These are phyloP conservation scores for Penicillium janthinellum DNA, from an alignment of 2,329 filamentous ascomycete genomes.

Conservation along the genomic window DNA sequence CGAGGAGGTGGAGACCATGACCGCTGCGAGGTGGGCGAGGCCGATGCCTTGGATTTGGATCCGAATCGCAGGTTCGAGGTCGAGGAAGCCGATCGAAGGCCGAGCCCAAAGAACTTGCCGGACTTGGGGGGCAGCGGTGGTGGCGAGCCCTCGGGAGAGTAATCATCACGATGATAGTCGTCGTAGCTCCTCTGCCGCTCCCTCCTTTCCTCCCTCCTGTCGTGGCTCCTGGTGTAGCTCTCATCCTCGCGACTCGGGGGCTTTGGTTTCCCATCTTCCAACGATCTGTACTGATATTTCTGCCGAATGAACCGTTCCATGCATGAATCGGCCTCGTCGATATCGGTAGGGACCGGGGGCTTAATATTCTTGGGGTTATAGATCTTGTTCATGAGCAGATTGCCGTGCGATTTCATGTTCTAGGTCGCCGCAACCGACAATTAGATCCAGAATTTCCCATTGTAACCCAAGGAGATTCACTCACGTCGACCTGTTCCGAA, in stretches of 20 bases:
- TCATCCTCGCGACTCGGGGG: slow-evolving; percentile 57
- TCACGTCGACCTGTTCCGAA: slow-evolving; percentile 91
- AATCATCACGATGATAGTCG: background rate
- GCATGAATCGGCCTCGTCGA: slow-evolving; percentile 87
- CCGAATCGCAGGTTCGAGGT: slow-evolving; percentile 65
- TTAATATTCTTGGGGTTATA: slow-evolving; percentile 86
- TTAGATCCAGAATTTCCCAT: slow-evolving; percentile 67
- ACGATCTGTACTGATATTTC: slow-evolving; percentile 77
- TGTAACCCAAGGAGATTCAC: slow-evolving; percentile 44
- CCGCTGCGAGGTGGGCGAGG: slow-evolving; percentile 29
- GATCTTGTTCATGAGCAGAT: slow-evolving; percentile 78
- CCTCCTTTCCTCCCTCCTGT: slow-evolving; percentile 6
- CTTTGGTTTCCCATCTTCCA: slow-evolving; percentile 50
- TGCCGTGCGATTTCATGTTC: slow-evolving; percentile 95
- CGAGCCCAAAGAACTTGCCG: slow-evolving; percentile 63
- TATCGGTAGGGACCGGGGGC: slow-evolving; percentile 82
- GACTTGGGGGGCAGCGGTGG: slow-evolving; percentile 63
- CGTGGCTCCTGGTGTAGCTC: slow-evolving; percentile 50
- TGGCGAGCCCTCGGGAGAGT: slow-evolving; percentile 57
- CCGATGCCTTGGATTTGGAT: slow-evolving; percentile 54
- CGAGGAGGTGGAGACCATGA: slow-evolving; percentile 31
- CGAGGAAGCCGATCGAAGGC: slow-evolving; percentile 69
- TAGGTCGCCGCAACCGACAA: slow-evolving; percentile 53
- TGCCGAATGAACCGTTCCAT: slow-evolving; percentile 95
- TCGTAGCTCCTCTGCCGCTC: slow-evolving; percentile 8